Evolutionary conservation across 129 eudicot species (phyloP).

Genomic region (Dittrichia graveolens): DNA sequence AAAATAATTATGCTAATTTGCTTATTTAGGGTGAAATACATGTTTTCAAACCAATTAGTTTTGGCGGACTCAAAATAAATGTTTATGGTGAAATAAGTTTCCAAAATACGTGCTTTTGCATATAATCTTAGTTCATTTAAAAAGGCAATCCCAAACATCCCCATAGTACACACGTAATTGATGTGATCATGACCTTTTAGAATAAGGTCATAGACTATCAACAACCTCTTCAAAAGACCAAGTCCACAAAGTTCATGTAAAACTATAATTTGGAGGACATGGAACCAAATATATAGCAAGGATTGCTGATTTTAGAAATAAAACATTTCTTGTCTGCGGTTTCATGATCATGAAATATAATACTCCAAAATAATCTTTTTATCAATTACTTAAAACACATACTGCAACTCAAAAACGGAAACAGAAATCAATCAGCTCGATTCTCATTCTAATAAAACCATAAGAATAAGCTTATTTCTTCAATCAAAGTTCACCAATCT

Average conservation of each 20-base stretch:
- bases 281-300: not conserved
- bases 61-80: not conserved
- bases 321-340: too few species aligned
- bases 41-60: not conserved
- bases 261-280: not conserved
- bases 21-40: not conserved
- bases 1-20: not conserved
- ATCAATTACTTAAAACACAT: not conserved
- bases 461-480: not conserved
- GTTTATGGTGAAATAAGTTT: not conserved
- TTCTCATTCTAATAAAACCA: not conserved
- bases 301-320: not conserved
- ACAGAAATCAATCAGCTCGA: not conserved
- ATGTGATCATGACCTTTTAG: not conserved
- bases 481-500: not conserved
- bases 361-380: not conserved
- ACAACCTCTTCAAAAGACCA: too few species aligned
- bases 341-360: not conserved
- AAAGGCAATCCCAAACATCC: not conserved
- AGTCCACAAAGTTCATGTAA: not conserved
- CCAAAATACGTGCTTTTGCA: not conserved
- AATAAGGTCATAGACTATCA: too few species aligned
- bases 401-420: constrained; percentile 10
- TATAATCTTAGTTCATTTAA: not conserved
- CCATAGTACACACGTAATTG: not conserved